Evolutionary conservation across 108 stramenopile species (phyloP).

Genomic region (Aurantiochytrium sp.): DNA sequence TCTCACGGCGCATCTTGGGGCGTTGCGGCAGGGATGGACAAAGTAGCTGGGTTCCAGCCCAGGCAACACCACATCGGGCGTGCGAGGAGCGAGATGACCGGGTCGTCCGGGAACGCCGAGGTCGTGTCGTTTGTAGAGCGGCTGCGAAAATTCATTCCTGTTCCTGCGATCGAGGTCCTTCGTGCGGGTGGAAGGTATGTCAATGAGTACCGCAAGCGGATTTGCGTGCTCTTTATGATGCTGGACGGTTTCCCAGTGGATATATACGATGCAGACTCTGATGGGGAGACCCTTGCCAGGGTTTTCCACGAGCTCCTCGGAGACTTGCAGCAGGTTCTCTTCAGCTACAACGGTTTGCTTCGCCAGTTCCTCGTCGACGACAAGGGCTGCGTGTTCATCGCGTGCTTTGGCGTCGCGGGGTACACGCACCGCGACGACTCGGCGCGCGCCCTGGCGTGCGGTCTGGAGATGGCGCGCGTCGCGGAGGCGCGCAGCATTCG

Average conservation of each 20-base stretch:
- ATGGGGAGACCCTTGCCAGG: not conserved
- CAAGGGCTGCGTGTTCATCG: slow-evolving; percentile 38
- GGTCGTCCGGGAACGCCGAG: not conserved
- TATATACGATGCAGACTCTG: not conserved
- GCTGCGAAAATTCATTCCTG: not conserved
- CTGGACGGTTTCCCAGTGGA: not conserved
- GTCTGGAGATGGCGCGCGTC: not conserved
- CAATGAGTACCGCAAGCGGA: slow-evolving; percentile 10
- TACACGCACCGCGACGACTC: not conserved
- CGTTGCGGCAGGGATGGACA: too few species aligned
- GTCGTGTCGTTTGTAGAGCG: not conserved
- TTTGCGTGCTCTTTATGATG: slow-evolving; percentile 18
- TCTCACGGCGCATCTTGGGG: too few species aligned
- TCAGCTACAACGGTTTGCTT: not conserved
- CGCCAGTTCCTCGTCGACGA: slow-evolving; percentile 43
- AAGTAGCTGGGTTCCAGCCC: too few species aligned
- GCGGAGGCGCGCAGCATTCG: not conserved
- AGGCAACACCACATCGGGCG: too few species aligned
- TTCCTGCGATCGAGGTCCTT: not conserved
- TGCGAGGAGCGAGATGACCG: too few species aligned
- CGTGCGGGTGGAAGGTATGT: not conserved
- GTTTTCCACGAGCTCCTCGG: not conserved
- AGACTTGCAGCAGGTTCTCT: not conserved
- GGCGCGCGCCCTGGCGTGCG: not conserved
- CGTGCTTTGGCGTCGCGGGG: slow-evolving; percentile 26